phyloP scores from a whole-genome alignment of 441 rosid genomes.

The Mallotus repandus region DNA sequence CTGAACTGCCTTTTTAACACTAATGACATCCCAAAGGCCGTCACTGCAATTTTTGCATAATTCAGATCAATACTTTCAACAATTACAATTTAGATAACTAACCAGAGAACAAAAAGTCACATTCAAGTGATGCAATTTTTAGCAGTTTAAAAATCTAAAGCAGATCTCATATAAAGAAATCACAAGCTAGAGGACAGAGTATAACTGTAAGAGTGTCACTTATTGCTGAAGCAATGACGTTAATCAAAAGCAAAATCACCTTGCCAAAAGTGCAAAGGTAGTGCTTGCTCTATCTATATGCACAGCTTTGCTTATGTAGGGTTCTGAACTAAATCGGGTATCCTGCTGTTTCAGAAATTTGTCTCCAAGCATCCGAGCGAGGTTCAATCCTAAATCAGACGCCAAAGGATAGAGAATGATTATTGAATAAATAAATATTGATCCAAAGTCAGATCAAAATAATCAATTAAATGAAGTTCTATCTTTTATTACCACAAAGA shows the following conservation, averaged over 20 bases:
- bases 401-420: neutral
- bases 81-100: neutral
- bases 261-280: conserved; percentile 75
- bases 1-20: conserved; percentile 71
- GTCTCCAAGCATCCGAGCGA: conserved; percentile 97
- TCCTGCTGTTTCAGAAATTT: conserved; percentile 94
- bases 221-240: conserved; percentile 2
- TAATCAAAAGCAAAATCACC: conserved; percentile 42
- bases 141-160: neutral
- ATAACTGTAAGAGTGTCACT: neutral
- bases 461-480: conserved; percentile 11
- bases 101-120: neutral
- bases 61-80: conserved; percentile 17
- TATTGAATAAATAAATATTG: neutral
- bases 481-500: conserved; percentile 55
- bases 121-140: neutral
- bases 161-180: neutral
- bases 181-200: neutral
- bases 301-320: conserved; percentile 72
- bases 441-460: neutral
- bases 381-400: conserved; percentile 66
- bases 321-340: conserved; percentile 78
- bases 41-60: conserved; percentile 54
- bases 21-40: conserved; percentile 93
- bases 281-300: conserved; percentile 53